Percentiles rank a stretch among this genome's conserved stretches.
phyloP scores from a whole-genome alignment of 306 rosid species.

The Ceratonia siliqua region DNA sequence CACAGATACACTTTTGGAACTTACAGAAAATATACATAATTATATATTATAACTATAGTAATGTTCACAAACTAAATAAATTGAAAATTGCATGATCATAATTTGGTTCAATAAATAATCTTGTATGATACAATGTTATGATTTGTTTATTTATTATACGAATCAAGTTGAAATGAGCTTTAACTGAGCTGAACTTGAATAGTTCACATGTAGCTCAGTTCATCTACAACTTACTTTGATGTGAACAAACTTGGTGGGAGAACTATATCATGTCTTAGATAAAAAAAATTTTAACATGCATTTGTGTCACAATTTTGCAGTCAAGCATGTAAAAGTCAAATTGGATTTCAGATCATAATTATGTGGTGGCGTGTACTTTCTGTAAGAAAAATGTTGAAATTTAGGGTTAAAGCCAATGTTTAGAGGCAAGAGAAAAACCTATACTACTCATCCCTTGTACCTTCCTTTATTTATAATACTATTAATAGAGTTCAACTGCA shows the following conservation, averaged over 20 bases:
- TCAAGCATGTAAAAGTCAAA: neutral
- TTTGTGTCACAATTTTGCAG: neutral
- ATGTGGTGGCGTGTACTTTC: neutral
- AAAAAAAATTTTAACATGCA: neutral
- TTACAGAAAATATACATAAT: no score
- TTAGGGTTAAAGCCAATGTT: no score
- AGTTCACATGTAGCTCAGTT: neutral
- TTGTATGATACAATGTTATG: neutral
- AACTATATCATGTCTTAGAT: neutral
- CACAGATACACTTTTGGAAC: no score
- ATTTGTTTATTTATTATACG: neutral
- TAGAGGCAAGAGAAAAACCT: no score
- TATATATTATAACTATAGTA: neutral
- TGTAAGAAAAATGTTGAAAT: no score
- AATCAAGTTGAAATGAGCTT: neutral
- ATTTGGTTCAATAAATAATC: neutral
- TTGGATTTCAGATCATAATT: slow-evolving; percentile 5
- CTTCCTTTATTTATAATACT: no score
- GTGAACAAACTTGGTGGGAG: neutral
- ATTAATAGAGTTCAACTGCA: no score
- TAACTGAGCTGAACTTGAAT: neutral
- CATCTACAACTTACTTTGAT: neutral
- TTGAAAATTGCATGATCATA: neutral
- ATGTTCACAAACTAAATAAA: neutral
- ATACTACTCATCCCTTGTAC: no score